These are phyloP conservation scores for Aspergillus neotritici DNA, from an alignment of 2,329 filamentous ascomycete species.

Conservation along the genomic window DNA sequence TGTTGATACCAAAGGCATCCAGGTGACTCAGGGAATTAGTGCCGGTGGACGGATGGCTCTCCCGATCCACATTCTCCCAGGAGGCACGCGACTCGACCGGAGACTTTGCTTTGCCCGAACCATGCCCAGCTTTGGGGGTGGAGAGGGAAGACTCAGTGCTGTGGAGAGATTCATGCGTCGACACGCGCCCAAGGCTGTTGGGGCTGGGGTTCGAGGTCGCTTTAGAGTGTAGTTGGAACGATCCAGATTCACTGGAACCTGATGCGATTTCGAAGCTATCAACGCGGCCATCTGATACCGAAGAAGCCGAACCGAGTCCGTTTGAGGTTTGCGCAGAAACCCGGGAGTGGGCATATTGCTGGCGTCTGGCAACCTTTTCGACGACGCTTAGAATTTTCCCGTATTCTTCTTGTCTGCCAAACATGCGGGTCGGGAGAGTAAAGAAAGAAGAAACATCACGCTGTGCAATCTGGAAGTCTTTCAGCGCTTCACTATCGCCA, in stretches of 20 bases:
- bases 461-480: constrained; percentile 69
- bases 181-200: constrained; percentile 24
- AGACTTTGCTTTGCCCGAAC: constrained; percentile 29
- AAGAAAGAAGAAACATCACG: constrained; percentile 91
- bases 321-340: constrained; percentile 31
- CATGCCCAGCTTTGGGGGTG: constrained; percentile 23
- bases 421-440: constrained; percentile 72
- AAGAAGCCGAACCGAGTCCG: constrained; percentile 49
- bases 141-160: constrained; percentile 32
- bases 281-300: constrained; percentile 46
- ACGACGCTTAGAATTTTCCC: constrained; percentile 67
- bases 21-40: constrained; percentile 26
- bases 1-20: constrained; percentile 29
- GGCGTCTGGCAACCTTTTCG: constrained; percentile 65
- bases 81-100: constrained; percentile 35
- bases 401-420: constrained; percentile 70
- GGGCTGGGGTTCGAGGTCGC: constrained; percentile 33
- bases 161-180: constrained; percentile 31
- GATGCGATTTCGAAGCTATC: constrained; percentile 48
- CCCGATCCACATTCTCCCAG: constrained; percentile 34
- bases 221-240: constrained; percentile 35
- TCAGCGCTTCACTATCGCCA: constrained; percentile 66
- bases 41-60: constrained; percentile 30
- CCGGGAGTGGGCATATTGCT: constrained; percentile 39
- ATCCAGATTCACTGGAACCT: constrained; percentile 51